These are phyloP conservation scores for Colletotrichum gigasporum DNA, from an alignment of 2,329 filamentous ascomycete genomes.

Conservation along the genomic window DNA sequence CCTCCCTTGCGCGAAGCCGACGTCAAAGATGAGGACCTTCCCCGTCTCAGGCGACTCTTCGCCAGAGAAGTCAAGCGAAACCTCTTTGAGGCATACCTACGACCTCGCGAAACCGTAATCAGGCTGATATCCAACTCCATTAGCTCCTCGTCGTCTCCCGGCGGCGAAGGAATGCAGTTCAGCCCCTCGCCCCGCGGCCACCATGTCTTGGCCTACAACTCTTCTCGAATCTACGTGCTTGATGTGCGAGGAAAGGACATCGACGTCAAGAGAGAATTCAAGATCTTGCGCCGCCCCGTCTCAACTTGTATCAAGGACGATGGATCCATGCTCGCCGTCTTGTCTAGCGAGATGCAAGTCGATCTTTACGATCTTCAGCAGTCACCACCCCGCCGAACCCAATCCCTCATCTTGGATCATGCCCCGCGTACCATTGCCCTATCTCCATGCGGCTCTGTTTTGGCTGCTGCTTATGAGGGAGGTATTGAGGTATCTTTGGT, in stretches of 20 bases:
- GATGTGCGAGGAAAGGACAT: slow-evolving; percentile 70
- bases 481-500: slow-evolving; percentile 90
- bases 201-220: slow-evolving; percentile 83
- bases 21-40: slow-evolving; percentile 60
- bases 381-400: slow-evolving; percentile 73
- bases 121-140: slow-evolving; percentile 86
- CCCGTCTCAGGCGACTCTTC: slow-evolving; percentile 71
- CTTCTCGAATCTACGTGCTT: slow-evolving; percentile 83
- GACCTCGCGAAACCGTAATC: slow-evolving; percentile 75
- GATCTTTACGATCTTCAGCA: slow-evolving; percentile 81
- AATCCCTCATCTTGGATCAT: slow-evolving; percentile 81
- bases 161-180: slow-evolving; percentile 88
- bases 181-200: slow-evolving; percentile 79
- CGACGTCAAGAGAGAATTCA: slow-evolving; percentile 78
- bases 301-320: slow-evolving; percentile 84
- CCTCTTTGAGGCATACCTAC: slow-evolving; percentile 79
- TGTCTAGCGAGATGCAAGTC: slow-evolving; percentile 84
- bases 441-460: slow-evolving; percentile 81
- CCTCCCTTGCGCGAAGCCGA: slow-evolving; percentile 45
- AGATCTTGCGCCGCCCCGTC: slow-evolving; percentile 78
- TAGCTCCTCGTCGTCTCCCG: slow-evolving; percentile 83
- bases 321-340: slow-evolving; percentile 78
- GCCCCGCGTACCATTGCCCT: slow-evolving; percentile 81
- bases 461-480: slow-evolving; percentile 86
- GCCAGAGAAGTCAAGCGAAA: slow-evolving; percentile 78